These are phyloP conservation scores for Mycena alexandri DNA, from an alignment of 768 basidiomycete species.

Conservation along the genomic window DNA sequence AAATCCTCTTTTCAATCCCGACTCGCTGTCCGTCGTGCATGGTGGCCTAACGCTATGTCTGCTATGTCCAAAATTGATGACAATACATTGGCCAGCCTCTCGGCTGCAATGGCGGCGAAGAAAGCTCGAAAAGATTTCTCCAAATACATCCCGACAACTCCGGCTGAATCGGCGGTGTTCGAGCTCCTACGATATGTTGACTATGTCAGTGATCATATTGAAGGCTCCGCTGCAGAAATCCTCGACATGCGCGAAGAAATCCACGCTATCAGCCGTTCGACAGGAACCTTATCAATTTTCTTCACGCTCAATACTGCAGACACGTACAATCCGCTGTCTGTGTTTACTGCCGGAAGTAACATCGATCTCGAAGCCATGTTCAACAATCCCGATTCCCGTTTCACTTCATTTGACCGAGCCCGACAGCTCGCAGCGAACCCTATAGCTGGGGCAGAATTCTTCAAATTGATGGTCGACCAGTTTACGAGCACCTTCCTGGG, in stretches of 20 bases:
- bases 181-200: slow-evolving; percentile 37
- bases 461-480: slow-evolving; percentile 44
- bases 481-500: slow-evolving; percentile 43
- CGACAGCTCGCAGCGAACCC: slow-evolving; percentile 44
- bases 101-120: background rate
- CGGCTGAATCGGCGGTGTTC: slow-evolving; percentile 27
- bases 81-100: slow-evolving; percentile 2
- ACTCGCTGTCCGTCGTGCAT: slow-evolving; percentile 9
- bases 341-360: slow-evolving; percentile 35
- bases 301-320: slow-evolving; percentile 41
- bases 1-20: slow-evolving; percentile 22
- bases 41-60: slow-evolving; percentile 8
- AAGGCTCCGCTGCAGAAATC: slow-evolving; percentile 34
- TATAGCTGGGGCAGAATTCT: slow-evolving; percentile 51
- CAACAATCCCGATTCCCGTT: slow-evolving; percentile 19
- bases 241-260: slow-evolving; percentile 37
- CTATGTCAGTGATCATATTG: slow-evolving; percentile 35
- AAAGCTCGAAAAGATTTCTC: slow-evolving; percentile 22
- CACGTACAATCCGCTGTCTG: slow-evolving; percentile 32
- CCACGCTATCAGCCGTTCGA: slow-evolving; percentile 20
- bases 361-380: slow-evolving; percentile 38
- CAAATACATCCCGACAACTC: slow-evolving; percentile 4
- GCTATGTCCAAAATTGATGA: slow-evolving; percentile 22
- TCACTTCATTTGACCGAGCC: slow-evolving; percentile 25
- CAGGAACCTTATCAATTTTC: slow-evolving; percentile 35